Evolutionary conservation across 495 filamentous ascomycete genomes (phyloP).

Genomic region (Tuber indicum): DNA sequence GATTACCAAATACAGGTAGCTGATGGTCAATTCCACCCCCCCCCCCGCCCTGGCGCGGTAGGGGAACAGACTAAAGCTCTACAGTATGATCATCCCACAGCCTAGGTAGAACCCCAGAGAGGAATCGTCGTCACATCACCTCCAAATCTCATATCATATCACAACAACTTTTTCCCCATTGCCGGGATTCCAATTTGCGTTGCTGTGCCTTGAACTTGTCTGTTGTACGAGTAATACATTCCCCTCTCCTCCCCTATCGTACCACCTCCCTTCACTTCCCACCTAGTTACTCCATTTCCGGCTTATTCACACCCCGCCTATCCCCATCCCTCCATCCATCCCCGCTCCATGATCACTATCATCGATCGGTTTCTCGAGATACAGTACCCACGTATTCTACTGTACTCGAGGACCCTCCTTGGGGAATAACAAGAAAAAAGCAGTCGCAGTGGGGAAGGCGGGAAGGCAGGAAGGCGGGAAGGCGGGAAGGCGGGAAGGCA

Average conservation of each 20-base stretch:
- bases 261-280: not conserved
- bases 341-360: slow-evolving; percentile 25
- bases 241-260: not conserved
- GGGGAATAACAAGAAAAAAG: not conserved
- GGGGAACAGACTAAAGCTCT: not conserved
- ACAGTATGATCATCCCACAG: not conserved
- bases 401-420: not conserved
- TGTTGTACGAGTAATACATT: not conserved
- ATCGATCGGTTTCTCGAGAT: slow-evolving; percentile 34
- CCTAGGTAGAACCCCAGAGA: not conserved
- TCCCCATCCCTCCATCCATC: slow-evolving; percentile 20
- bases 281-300: not conserved
- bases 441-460: too few species aligned
- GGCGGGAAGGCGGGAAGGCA: too few species aligned
- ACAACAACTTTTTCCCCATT: not conserved
- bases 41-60: not conserved
- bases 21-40: too few species aligned
- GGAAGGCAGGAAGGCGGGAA: too few species aligned
- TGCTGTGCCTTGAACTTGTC: not conserved
- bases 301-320: slow-evolving; percentile 16
- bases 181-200: not conserved
- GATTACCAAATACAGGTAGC: too few species aligned
- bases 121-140: not conserved
- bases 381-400: slow-evolving; percentile 10
- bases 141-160: not conserved